These are phyloP conservation scores for Salix arbutifolia DNA, from an alignment of 345 rosid species.

Conservation along the genomic window DNA sequence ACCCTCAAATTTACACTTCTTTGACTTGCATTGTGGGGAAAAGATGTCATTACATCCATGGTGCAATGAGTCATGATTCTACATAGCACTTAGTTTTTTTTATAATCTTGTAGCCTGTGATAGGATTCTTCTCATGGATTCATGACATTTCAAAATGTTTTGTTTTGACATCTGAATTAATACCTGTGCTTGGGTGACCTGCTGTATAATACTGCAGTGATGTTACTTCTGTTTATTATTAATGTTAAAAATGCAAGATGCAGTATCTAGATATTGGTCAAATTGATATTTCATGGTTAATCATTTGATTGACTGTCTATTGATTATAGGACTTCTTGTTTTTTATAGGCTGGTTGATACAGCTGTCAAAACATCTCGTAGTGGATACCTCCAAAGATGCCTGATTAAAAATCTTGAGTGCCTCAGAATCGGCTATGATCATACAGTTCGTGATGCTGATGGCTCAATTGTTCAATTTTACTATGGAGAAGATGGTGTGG, in stretches of 20 bases:
- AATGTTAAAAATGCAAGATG: too few species aligned
- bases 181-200: too few species aligned
- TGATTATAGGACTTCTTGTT: conserved; percentile 16
- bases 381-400: conserved; percentile 99
- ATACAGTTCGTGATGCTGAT: conserved; percentile 94
- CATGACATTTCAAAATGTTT: too few species aligned
- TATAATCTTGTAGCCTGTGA: background rate
- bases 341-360: conserved; percentile 82
- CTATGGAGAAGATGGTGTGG: conserved; percentile 98
- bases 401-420: conserved; percentile 92
- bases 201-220: too few species aligned
- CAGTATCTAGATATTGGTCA: too few species aligned
- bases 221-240: too few species aligned
- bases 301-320: background rate
- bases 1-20: too few species aligned
- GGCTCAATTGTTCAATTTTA: conserved; percentile 87
- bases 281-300: background rate
- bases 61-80: too few species aligned
- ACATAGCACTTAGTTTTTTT: too few species aligned
- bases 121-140: background rate
- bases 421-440: conserved; percentile 81
- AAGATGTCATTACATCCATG: too few species aligned
- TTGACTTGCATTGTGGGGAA: too few species aligned
- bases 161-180: too few species aligned
- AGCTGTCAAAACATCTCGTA: conserved; percentile 97